Conservation (phyloP, 148 eudicot genomes). For the Dysphania ambrosioides region DNA sequence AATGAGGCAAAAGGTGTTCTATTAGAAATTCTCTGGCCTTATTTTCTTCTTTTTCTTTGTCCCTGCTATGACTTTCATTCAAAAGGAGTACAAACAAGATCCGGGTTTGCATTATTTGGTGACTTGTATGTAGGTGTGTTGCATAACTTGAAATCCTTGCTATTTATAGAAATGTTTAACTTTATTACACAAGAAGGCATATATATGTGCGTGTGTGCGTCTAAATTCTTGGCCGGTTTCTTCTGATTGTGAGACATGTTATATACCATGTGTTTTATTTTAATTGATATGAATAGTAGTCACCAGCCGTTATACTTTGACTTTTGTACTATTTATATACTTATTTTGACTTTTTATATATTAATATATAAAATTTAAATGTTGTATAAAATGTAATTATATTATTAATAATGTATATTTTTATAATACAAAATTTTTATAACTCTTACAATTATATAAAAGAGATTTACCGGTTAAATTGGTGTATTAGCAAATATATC, state of each 20-base stretch:
- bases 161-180: neutral
- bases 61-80: neutral
- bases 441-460: too few relatives aligned
- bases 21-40: neutral
- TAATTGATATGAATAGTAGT: neutral
- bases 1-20: neutral
- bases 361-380: too few relatives aligned
- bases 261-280: neutral
- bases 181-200: neutral
- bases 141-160: neutral
- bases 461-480: too few relatives aligned
- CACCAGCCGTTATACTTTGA: too few relatives aligned
- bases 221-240: neutral
- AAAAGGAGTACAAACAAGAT: neutral
- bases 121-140: neutral
- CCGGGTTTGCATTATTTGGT: neutral
- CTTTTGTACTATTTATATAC: too few relatives aligned
- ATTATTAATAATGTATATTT: too few relatives aligned
- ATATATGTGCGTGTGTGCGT: neutral
- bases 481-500: too few relatives aligned
- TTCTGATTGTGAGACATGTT: constrained; percentile 1
- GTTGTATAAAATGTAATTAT: too few relatives aligned
- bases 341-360: too few relatives aligned
- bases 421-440: too few relatives aligned
- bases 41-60: neutral